phyloP scores from a whole-genome alignment of 176 grass and related monocot species.

The Otatea glauca region DNA sequence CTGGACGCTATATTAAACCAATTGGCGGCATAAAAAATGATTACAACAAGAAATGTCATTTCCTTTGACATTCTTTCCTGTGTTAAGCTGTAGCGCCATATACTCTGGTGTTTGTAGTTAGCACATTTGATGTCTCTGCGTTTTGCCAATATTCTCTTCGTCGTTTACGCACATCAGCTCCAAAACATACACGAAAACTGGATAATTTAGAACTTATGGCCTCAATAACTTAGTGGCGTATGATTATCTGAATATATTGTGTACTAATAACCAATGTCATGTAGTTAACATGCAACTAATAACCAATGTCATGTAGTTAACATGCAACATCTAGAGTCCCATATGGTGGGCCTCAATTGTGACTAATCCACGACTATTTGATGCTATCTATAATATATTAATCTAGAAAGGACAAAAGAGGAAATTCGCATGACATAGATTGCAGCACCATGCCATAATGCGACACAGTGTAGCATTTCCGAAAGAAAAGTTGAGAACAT shows the following conservation, averaged over 20 bases:
- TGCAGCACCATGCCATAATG: background rate
- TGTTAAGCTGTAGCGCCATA: background rate
- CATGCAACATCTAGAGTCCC: background rate
- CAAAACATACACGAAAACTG: background rate
- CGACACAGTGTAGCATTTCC: background rate
- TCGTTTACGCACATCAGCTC: background rate
- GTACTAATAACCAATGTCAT: background rate
- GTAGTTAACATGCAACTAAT: no score
- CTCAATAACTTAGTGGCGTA: background rate
- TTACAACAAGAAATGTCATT: background rate
- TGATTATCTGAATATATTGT: background rate
- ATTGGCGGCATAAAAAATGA: background rate
- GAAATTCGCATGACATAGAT: background rate
- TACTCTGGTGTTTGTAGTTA: background rate
- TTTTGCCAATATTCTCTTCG: background rate
- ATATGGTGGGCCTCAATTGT: background rate
- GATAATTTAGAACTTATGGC: background rate
- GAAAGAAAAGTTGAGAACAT: background rate
- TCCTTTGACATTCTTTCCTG: background rate
- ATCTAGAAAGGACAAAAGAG: background rate
- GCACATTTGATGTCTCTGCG: background rate
- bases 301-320: background rate
- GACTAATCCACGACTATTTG: background rate
- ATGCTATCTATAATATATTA: background rate
- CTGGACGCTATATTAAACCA: background rate